Base-by-base conservation (phyloP, 2,329 filamentous ascomycete species). In the Colletotrichum phormii region DNA sequence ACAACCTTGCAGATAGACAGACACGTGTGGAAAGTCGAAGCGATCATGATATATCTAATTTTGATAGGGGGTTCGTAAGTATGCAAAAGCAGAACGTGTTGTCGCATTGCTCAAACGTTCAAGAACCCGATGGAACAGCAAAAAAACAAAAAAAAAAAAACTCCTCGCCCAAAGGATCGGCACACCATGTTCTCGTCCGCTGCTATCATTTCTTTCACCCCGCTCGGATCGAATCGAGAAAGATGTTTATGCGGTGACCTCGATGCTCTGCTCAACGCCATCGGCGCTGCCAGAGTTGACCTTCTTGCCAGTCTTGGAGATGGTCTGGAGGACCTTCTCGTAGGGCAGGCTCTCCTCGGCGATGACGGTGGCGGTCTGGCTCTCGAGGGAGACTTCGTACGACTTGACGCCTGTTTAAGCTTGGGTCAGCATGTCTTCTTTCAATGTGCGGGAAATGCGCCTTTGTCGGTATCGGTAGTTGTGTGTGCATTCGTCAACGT, bases 241-340 rank as follows among this genome's bases (percentile, higher is more conserved):
- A 42, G 15, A 89, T 9, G 31, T 26, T 26, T 65, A 73, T 62
- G 71, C 70, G 57, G 54, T 31, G 49, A 73, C 78, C 78, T 86
- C 86, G 74, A 90, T 82, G 74, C 87, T 87, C 81, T 85, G 84
- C 70, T 81, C 80, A 72, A 89, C 87, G 67, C 93, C 93, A 80
- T 95, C 93, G 29, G 89, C 92, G 86, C 91, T 90, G 77, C 89
- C 93, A 33, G 88, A 91, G 84, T 93, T 97, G 81, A 98, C 92
- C 80, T 93, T 93, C 90, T 98, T 98, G 80, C 95, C 95, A 13
- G 95, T 98, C 91, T 98, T 98, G 89, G 93, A 92, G 83, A 98
- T 98, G 82, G 94, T 97, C 81, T 89, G 88, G 74, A 97, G 90
- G 72, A 98, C 94, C 61, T 91, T 94, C 76, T 94, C 91, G 86